Evolutionary conservation across 371 early-diverging fungal genomes (phyloP).

Genomic region (Cokeromyces recurvatus): DNA sequence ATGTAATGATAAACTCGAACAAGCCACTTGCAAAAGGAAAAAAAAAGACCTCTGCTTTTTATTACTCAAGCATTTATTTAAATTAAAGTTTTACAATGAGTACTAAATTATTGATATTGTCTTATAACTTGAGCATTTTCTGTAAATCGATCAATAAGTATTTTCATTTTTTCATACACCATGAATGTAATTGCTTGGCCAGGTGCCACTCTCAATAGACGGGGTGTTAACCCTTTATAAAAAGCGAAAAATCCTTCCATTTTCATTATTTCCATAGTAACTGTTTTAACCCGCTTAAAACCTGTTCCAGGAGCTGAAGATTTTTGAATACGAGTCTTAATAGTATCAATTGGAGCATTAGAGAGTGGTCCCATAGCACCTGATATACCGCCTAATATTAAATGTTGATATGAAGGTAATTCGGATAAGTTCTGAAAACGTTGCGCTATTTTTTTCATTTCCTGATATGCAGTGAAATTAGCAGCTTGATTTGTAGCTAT

Average conservation of each 20-base stretch:
- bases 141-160: slow-evolving; percentile 61
- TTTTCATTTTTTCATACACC: slow-evolving; percentile 80
- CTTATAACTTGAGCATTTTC: slow-evolving; percentile 39
- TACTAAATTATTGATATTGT: no score
- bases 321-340: slow-evolving; percentile 96
- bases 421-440: slow-evolving; percentile 69
- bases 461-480: slow-evolving; percentile 97
- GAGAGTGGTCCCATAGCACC: slow-evolving; percentile 95
- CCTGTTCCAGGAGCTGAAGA: slow-evolving; percentile 73
- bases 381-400: slow-evolving; percentile 88
- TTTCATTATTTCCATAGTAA: slow-evolving; percentile 69
- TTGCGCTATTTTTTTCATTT: slow-evolving; percentile 68
- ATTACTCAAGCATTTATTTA: no score
- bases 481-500: slow-evolving; percentile 97
- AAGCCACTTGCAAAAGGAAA: no score
- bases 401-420: slow-evolving; percentile 89
- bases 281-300: slow-evolving; percentile 71
- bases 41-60: no score
- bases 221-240: slow-evolving; percentile 94
- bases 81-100: no score
- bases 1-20: no score
- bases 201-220: slow-evolving; percentile 88
- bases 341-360: slow-evolving; percentile 97
- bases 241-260: slow-evolving; percentile 93
- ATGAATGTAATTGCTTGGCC: slow-evolving; percentile 87